Evolutionary conservation across 2,329 filamentous ascomycete species (phyloP), one percentile per base, ranked within the genome.

Genomic region (Colletotrichum karsti): DNA sequence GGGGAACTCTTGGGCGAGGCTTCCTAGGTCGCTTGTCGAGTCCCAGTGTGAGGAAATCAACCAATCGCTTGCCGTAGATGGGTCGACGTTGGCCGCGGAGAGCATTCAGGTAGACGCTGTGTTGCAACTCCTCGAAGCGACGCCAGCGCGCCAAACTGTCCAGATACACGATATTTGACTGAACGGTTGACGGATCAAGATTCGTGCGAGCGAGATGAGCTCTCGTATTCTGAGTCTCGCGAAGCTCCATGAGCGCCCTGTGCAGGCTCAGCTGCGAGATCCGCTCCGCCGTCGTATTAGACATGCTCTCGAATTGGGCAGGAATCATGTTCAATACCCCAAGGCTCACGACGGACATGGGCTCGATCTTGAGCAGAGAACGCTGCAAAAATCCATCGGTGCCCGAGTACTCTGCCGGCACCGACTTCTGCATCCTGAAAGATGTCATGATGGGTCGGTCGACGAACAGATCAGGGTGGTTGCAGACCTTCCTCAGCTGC

Each of bases 401-500:
- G 58, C 88, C 84, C 72, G 92, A 90, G 74, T 91, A 98, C 37
- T 92, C 89, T 2, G 92, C 89, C 8, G 91, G 84, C 3, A 94
- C 90, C 3, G 95, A 97, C 70, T 87, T 92, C 26, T 89, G 86
- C 92, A 98, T 97, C 4, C 94, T 93, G 78, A 98, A 97, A 1
- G 96, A 98, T 0, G 95, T 99, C 81, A 97, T 96, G 74, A 99
- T 98, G 1, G 94, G 95, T 15, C 96, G 90, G 67, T 97, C 97
- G 73, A 98, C 93, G 74, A 99, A 99, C 8, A 99, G 86, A 80
- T 99, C 96, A 0, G 96, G 97, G 76, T 99, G 96, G 73, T 99
- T 99, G 85, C 96, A 99, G 57, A 99, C 97, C 78, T 98, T 98
- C 54, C 96, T 91, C 59, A 99, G 85, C 77, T 97, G 96, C 94